A percentile compares a stretch with the other conserved stretches of the same genome.
phyloP scores from a whole-genome alignment of 1,139 yeast genomes.

The Pichia sp. region DNA sequence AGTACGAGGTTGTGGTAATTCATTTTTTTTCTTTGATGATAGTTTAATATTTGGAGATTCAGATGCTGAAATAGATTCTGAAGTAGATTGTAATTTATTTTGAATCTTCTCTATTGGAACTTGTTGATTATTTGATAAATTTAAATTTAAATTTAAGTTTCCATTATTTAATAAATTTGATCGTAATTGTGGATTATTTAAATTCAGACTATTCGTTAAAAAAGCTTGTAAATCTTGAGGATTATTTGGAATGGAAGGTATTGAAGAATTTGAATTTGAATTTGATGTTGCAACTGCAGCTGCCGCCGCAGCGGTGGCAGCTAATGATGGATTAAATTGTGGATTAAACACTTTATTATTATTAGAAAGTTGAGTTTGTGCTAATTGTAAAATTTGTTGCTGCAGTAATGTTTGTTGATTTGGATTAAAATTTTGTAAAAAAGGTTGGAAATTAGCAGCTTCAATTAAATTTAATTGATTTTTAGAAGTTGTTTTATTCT shows the following conservation, averaged over 20 bases:
- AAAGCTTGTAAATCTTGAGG: not conserved
- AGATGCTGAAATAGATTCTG: not conserved
- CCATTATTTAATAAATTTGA: not conserved
- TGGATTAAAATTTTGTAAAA: slow-evolving; percentile 5
- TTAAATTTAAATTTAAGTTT: not conserved
- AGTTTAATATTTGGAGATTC: not conserved
- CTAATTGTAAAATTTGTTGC: slow-evolving; percentile 12
- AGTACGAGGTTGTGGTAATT: slow-evolving; percentile 29
- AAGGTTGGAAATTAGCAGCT: slow-evolving; percentile 1
- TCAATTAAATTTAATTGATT: not conserved
- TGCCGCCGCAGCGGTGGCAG: slow-evolving; percentile 2
- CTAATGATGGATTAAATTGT: slow-evolving; percentile 3
- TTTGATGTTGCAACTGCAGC: not conserved
- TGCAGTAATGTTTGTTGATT: slow-evolving; percentile 10
- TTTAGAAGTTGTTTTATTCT: not conserved
- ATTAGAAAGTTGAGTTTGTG: slow-evolving; percentile 7
- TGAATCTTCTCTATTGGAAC: not conserved
- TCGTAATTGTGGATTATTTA: not conserved
- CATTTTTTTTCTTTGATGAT: slow-evolving; percentile 13
- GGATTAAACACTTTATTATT: slow-evolving; percentile 5
- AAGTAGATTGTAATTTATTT: not conserved
- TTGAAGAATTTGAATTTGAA: not conserved
- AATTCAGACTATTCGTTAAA: not conserved
- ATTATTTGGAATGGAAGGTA: not conserved
- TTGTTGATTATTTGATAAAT: not conserved